phyloP scores from a whole-genome alignment of 2,329 filamentous ascomycete species.

The Albophoma yamanashiensis region DNA sequence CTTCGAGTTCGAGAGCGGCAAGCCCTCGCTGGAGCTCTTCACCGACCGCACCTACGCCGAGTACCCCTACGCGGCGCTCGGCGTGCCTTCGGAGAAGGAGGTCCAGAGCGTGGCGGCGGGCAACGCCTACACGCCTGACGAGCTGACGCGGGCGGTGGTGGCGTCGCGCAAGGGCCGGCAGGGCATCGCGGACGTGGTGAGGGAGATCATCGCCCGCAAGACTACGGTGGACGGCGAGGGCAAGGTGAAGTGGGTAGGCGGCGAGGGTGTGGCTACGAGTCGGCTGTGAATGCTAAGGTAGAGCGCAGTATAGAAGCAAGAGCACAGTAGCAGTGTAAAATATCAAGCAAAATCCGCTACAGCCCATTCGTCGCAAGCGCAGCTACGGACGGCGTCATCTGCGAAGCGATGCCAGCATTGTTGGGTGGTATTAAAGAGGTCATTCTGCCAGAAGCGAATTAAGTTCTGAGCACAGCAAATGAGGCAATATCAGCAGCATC shows the following conservation, averaged over 20 bases:
- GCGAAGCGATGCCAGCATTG: background rate
- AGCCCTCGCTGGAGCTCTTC: conserved; percentile 46
- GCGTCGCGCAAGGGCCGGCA: conserved; percentile 50
- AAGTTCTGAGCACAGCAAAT: background rate
- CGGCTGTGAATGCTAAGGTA: conserved; percentile 18
- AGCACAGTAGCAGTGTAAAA: background rate
- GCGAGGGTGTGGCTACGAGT: conserved; percentile 18
- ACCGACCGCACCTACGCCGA: conserved; percentile 51
- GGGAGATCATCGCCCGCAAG: conserved; percentile 57
- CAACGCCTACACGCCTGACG: conserved; percentile 31
- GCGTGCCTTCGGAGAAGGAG: conserved; percentile 62
- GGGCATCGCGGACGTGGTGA: conserved; percentile 56
- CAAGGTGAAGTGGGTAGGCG: conserved; percentile 26
- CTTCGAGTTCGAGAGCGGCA: conserved; percentile 42
- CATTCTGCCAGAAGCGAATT: too few relatives aligned
- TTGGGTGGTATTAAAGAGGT: background rate
- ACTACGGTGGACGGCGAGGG: conserved; percentile 36
- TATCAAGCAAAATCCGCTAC: background rate
- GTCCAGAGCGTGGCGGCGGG: conserved; percentile 33
- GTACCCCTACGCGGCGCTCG: conserved; percentile 64
- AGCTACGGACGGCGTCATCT: background rate
- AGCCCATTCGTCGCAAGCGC: background rate
- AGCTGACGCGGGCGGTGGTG: conserved; percentile 55
- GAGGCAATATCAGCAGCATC: background rate
- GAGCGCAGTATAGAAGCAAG: background rate